Percentiles rank a stretch among this genome's conserved stretches.
Conservation (phyloP, 306 rosid species). For the Malus sieversii region DNA sequence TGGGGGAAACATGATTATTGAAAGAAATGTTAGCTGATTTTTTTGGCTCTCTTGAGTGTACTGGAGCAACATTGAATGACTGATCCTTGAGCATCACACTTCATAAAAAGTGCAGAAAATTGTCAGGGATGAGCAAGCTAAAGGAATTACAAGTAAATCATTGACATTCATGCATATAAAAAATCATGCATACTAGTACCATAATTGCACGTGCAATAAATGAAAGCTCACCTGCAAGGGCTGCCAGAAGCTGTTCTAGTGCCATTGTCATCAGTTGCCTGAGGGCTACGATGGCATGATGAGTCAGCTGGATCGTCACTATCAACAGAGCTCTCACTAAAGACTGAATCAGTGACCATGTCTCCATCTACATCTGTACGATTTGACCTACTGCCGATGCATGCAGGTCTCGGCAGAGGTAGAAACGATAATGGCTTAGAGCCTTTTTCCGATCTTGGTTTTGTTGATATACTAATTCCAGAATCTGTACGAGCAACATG, state of each 20-base stretch:
- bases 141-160: constrained; percentile 18
- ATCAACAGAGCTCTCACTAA: constrained; percentile 66
- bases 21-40: constrained; percentile 47
- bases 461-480: constrained; percentile 60
- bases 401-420: constrained; percentile 73
- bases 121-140: constrained; percentile 30
- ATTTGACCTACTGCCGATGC: constrained; percentile 51
- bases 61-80: constrained; percentile 36
- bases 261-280: constrained; percentile 67
- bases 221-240: constrained; percentile 69
- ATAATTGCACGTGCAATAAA: not conserved
- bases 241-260: constrained; percentile 57
- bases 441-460: constrained; percentile 50
- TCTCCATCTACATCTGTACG: constrained; percentile 79
- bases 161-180: constrained; percentile 4
- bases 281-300: constrained; percentile 64
- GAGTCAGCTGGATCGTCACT: constrained; percentile 75
- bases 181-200: constrained; percentile 17
- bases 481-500: constrained; percentile 74
- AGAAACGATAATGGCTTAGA: constrained; percentile 54
- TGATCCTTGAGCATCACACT: constrained; percentile 72
- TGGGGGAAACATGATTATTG: constrained; percentile 38
- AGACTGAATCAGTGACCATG: constrained; percentile 51
- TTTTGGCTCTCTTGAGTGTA: constrained; percentile 49
- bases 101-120: constrained; percentile 23